Conservation (phyloP, 805 yeast genomes). For the Pichia thaimueangensis region DNA sequence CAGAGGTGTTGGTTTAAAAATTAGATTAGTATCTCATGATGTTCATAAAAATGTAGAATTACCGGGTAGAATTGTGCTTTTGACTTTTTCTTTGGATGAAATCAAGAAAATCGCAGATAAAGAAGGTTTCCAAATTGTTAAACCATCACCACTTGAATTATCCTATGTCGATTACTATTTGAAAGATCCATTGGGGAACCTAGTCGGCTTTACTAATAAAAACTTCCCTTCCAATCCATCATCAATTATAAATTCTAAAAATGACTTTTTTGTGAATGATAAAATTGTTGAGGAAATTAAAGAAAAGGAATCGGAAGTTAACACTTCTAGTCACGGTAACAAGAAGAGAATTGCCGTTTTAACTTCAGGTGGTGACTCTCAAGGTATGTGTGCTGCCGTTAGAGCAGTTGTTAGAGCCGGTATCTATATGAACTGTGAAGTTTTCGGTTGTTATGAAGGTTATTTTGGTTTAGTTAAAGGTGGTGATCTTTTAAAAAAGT, state of each 20-base stretch:
- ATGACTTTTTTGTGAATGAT: slow-evolving; percentile 13
- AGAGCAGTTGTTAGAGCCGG: slow-evolving; percentile 94
- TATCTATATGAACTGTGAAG: slow-evolving; percentile 80
- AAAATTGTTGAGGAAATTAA: slow-evolving; percentile 1
- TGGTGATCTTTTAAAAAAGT: slow-evolving; percentile 64
- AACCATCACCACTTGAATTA: slow-evolving; percentile 10
- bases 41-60: slow-evolving; percentile 30
- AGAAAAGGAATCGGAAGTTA: neutral
- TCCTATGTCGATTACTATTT: slow-evolving; percentile 29
- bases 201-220: slow-evolving; percentile 48
- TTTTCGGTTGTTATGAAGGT: slow-evolving; percentile 89
- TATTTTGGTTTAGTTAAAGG: slow-evolving; percentile 90
- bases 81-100: slow-evolving; percentile 33
- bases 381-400: slow-evolving; percentile 96
- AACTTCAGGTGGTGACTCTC: slow-evolving; percentile 99
- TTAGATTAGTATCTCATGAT: slow-evolving; percentile 36
- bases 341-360: slow-evolving; percentile 68
- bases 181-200: slow-evolving; percentile 61
- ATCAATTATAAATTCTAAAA: slow-evolving; percentile 4
- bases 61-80: slow-evolving; percentile 35
- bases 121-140: slow-evolving; percentile 18
- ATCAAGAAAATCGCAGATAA: slow-evolving; percentile 19
- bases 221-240: slow-evolving; percentile 16
- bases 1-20: slow-evolving; percentile 42
- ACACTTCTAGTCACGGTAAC: neutral